Conservation (phyloP, 129 eudicot species). For the Heracleum sosnowskyi region DNA sequence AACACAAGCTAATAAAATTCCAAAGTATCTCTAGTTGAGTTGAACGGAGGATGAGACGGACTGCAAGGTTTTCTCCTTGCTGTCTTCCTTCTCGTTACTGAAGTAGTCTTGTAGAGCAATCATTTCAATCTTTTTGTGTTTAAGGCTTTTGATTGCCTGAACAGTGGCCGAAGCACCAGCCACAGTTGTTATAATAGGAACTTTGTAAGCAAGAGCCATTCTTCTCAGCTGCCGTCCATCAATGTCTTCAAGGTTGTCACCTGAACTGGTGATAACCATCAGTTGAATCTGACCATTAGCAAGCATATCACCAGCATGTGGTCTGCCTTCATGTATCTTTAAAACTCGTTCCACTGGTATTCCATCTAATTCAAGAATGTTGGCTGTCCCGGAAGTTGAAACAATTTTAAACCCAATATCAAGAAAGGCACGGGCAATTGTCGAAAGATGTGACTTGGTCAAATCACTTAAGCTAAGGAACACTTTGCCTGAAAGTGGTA, state of each 20-base stretch:
- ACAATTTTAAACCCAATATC: slow-evolving; percentile 60
- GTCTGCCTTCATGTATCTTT: slow-evolving; percentile 93
- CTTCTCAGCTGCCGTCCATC: slow-evolving; percentile 83
- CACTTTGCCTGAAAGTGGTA: slow-evolving; percentile 64
- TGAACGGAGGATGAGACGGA: slow-evolving; percentile 20
- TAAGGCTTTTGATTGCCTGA: slow-evolving; percentile 70
- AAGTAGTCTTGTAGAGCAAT: slow-evolving; percentile 92
- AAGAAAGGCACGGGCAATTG: slow-evolving; percentile 60
- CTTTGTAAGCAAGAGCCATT: slow-evolving; percentile 86
- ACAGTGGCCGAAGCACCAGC: slow-evolving; percentile 89
- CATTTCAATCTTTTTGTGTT: slow-evolving; percentile 49
- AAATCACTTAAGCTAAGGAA: slow-evolving; percentile 75
- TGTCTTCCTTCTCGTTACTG: slow-evolving; percentile 6
- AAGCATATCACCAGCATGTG: slow-evolving; percentile 83
- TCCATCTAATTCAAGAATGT: slow-evolving; percentile 62
- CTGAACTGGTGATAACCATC: slow-evolving; percentile 92
- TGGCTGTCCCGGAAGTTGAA: slow-evolving; percentile 88
- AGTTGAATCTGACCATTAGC: slow-evolving; percentile 80
- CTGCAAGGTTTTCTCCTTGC: slow-evolving; percentile 21
- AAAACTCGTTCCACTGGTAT: slow-evolving; percentile 74
- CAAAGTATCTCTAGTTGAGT: slow-evolving; percentile 13
- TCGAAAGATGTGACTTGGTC: slow-evolving; percentile 59
- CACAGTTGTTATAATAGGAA: slow-evolving; percentile 81
- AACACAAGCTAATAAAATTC: not conserved
- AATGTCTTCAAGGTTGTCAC: slow-evolving; percentile 64